Evolutionary conservation across 305 asterid species (phyloP).

Genomic region (Fraxinus sp.): DNA sequence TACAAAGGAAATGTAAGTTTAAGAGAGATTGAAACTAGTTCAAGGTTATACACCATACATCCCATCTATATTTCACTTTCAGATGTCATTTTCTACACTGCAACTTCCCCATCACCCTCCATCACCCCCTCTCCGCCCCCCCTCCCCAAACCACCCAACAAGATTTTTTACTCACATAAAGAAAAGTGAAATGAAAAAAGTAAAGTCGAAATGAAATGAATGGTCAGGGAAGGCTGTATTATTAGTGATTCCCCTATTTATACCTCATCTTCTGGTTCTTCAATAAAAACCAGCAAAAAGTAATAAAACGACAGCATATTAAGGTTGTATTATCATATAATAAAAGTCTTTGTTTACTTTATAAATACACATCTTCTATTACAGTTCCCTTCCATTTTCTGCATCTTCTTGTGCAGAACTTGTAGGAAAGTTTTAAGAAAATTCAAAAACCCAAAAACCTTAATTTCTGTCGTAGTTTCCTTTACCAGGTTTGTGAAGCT

Average conservation of each 20-base stretch:
- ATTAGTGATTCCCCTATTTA: constrained; percentile 28
- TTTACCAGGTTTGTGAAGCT: constrained; percentile 32
- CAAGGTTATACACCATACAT: constrained; percentile 33
- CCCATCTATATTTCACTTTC: constrained; percentile 54
- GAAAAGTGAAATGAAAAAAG: background rate
- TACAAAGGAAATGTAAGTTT: background rate
- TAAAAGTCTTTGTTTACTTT: background rate
- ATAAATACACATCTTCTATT: constrained; percentile 42
- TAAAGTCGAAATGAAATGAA: background rate
- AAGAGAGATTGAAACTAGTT: constrained; percentile 42
- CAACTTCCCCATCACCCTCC: constrained; percentile 21
- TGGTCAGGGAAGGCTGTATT: constrained; percentile 21
- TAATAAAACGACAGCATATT: constrained; percentile 15
- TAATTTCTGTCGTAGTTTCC: constrained; percentile 25
- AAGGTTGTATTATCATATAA: constrained; percentile 16
- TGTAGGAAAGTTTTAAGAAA: constrained; percentile 23
- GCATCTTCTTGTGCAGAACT: constrained; percentile 35
- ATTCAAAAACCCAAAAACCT: constrained; percentile 24
- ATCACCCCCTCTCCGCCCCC: background rate
- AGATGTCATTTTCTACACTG: constrained; percentile 40
- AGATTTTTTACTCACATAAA: constrained; percentile 14
- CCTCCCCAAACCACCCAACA: constrained; percentile 18
- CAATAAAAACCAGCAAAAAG: constrained; percentile 31
- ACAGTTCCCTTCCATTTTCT: constrained; percentile 47
- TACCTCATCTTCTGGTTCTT: constrained; percentile 19